Base-by-base conservation (phyloP, 169 alveolate species). In the Neospora caninum region DNA sequence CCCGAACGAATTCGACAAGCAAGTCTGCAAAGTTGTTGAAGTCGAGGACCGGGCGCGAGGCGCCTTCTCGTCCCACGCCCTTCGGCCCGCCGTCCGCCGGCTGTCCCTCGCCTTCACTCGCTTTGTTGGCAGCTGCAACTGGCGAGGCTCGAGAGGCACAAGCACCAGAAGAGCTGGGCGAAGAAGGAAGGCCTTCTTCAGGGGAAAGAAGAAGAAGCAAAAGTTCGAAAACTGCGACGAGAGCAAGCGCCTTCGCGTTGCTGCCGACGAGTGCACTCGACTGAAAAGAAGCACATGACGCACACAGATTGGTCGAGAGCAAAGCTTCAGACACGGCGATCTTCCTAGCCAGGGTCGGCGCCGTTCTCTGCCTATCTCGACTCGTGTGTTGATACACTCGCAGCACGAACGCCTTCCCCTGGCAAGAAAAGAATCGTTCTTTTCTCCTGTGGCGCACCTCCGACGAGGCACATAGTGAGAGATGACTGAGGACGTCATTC, bases 1-100 rank as follows among this genome's bases (percentile, higher is more conserved):
- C 89, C 9, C 89, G 89, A 41, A 41, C 64, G 27, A 82, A 82
- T 31, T 82, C 89, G 64, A 82, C 89, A 10, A 82, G 89, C 0
- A 82, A 34, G 25, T 82, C 89, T 4, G 25, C 64, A 34, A 82
- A 82, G 67, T 38, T 82, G 67, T 82, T 82, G 29, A 82, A 38
- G 89, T 82, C 89, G 31, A 82, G 69, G 67, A 78, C 86, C 2
- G 86, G 86, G 49, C 86, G 86, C 1, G 43, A 29, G n/a, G 45
- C 27, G 45, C 39, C 82, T 69, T 31, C 82, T 69, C 34, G 82
- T 10, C 42, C 18, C 58, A 4, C 22, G 22, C 58, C 58, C 58
- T 49, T 49, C 4, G 58, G 13, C 58, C 22, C 58, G 22, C 22
- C 58, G 58, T 49, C 58, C 22, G 58, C 58, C 13, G 58, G 22